Conservation (phyloP, 2,329 filamentous ascomycete species). For the Paraphaeosphaeria minitans region DNA sequence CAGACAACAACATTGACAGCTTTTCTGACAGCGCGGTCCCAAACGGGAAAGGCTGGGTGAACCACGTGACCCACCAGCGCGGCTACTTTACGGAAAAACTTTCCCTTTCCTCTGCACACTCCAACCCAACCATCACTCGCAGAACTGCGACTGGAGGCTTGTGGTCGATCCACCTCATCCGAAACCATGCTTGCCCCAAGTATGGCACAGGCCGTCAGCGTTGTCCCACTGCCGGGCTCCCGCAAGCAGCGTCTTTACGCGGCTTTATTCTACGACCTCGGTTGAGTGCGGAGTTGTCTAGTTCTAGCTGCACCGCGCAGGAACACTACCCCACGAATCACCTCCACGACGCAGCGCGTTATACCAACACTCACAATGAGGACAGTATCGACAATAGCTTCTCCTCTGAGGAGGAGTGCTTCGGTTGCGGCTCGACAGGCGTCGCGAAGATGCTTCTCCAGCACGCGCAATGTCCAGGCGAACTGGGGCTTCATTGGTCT, state of each 20-base stretch:
- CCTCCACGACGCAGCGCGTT: conserved; percentile 19
- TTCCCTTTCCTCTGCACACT: neutral
- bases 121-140: conserved; percentile 4
- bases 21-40: neutral
- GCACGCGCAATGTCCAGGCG: conserved; percentile 47
- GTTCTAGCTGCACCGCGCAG: conserved; percentile 34
- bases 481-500: conserved; percentile 59
- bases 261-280: conserved; percentile 35
- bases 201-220: conserved; percentile 3
- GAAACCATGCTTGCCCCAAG: conserved; percentile 8
- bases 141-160: conserved; percentile 14
- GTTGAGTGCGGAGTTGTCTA: conserved; percentile 44
- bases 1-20: too few species aligned
- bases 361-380: conserved; percentile 33
- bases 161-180: conserved; percentile 16
- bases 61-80: conserved; percentile 1
- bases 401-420: conserved; percentile 32
- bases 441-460: conserved; percentile 51
- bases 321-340: conserved; percentile 23
- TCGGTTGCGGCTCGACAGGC: conserved; percentile 24
- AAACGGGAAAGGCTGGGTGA: neutral
- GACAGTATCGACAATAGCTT: conserved; percentile 33
- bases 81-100: conserved; percentile 3
- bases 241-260: conserved; percentile 17
- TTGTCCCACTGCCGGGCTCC: conserved; percentile 12